A percentile compares a stretch with the other conserved stretches of the same genome.
These are phyloP conservation scores for Cladosporium sp. DNA, from an alignment of 2,329 filamentous ascomycete species.

Conservation along the genomic window DNA sequence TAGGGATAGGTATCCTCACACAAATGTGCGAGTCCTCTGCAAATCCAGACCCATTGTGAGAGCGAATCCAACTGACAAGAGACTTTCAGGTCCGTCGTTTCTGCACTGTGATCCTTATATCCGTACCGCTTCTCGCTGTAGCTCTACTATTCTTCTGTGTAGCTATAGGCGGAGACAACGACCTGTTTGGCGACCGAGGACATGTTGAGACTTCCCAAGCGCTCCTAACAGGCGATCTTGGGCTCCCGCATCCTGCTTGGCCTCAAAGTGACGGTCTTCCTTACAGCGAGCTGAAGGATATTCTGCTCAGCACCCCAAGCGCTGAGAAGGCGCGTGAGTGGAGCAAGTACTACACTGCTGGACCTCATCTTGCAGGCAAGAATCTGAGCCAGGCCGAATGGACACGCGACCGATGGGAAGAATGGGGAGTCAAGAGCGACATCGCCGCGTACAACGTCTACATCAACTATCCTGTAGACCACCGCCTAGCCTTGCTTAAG, in stretches of 20 bases:
- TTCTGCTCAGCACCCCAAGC: constrained; percentile 52
- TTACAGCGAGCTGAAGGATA: constrained; percentile 52
- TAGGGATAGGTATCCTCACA: constrained; percentile 49
- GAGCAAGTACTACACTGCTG: constrained; percentile 49
- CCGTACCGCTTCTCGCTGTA: constrained; percentile 36
- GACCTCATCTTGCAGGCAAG: constrained; percentile 49
- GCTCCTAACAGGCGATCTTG: constrained; percentile 7
- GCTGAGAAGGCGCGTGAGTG: constrained; percentile 48
- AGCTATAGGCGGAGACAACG: constrained; percentile 31
- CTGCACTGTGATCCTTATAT: constrained; percentile 55
- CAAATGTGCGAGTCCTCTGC: constrained; percentile 20
- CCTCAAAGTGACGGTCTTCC: constrained; percentile 43
- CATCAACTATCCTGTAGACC: constrained; percentile 48
- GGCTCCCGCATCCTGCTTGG: constrained; percentile 36
- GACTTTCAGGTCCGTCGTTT: constrained; percentile 55
- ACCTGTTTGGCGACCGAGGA: constrained; percentile 32
- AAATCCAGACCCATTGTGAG: not conserved
- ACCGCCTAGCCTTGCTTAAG: constrained; percentile 43
- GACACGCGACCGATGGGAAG: constrained; percentile 47
- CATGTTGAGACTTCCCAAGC: constrained; percentile 13
- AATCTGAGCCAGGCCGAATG: constrained; percentile 50
- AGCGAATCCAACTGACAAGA: not conserved
- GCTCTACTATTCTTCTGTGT: constrained; percentile 36
- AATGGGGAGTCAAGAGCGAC: constrained; percentile 44
- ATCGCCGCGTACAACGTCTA: constrained; percentile 50